Evolutionary conservation across 2,329 filamentous ascomycete species (phyloP).

Genomic region (Sporothrix protearum): DNA sequence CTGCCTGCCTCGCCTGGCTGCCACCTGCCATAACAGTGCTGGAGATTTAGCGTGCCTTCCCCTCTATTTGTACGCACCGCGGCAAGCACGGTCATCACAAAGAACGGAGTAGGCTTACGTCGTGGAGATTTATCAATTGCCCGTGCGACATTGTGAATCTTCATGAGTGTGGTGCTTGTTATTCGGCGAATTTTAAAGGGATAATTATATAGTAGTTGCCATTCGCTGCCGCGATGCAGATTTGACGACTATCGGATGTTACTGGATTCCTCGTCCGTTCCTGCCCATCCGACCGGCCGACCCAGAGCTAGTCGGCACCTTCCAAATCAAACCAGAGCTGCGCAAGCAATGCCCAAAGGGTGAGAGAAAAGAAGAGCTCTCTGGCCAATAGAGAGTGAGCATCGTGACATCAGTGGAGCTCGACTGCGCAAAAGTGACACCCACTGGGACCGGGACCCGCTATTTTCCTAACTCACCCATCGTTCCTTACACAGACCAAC

Average conservation of each 20-base stretch:
- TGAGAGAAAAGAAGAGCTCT: not conserved
- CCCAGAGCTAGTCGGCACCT: not conserved
- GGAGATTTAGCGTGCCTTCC: not conserved
- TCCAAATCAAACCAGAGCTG: constrained; percentile 11
- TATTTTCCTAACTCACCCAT: not conserved
- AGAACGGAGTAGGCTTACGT: too few species aligned
- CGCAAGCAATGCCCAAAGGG: not conserved
- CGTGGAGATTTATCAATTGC: too few species aligned
- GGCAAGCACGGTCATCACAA: not conserved
- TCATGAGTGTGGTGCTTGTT: too few species aligned
- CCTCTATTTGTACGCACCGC: too few species aligned
- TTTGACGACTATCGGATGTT: not conserved
- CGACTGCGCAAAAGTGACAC: not conserved
- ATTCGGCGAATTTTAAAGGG: too few species aligned
- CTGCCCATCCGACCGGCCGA: not conserved
- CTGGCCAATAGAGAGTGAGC: not conserved
- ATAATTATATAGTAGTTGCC: too few species aligned
- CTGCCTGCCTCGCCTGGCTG: not conserved
- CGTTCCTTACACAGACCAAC: constrained; percentile 17
- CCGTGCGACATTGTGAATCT: too few species aligned
- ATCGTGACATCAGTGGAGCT: constrained; percentile 23
- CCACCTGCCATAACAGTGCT: not conserved
- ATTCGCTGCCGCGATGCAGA: too few species aligned
- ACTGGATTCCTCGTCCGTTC: not conserved
- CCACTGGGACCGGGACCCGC: not conserved